These are phyloP conservation scores for Aurifilum marmelostoma DNA, from an alignment of 2,329 filamentous ascomycete genomes.

Conservation along the genomic window DNA sequence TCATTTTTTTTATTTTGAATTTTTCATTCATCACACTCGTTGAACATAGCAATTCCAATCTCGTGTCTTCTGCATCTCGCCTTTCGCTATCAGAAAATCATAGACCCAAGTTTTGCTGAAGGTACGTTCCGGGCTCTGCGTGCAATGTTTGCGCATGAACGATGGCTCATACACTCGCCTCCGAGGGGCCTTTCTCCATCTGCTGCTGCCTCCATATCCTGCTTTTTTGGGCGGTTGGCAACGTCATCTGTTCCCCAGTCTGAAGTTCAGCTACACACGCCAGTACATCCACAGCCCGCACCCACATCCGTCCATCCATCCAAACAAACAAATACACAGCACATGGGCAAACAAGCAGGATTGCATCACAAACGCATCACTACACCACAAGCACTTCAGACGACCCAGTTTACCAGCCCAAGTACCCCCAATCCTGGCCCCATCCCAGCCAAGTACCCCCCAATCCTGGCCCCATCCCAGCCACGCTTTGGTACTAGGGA, in stretches of 20 bases:
- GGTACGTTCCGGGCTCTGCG: constrained; percentile 16
- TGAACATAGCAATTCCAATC: constrained; percentile 18
- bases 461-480: constrained; percentile 14
- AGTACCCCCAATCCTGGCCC: neutral
- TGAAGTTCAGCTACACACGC: neutral
- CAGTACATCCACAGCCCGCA: neutral
- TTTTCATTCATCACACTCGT: constrained; percentile 29
- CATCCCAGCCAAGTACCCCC: constrained; percentile 1
- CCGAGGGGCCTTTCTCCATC: neutral
- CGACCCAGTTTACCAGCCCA: constrained; percentile 4
- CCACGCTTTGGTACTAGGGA: neutral
- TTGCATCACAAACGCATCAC: neutral
- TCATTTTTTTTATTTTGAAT: constrained; percentile 11
- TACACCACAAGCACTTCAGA: neutral
- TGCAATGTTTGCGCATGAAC: neutral
- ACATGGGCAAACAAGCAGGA: neutral
- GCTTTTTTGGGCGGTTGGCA: neutral
- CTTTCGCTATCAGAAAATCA: neutral
- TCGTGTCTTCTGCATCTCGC: constrained; percentile 1
- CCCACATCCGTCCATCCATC: neutral
- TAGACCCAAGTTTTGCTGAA: constrained; percentile 12
- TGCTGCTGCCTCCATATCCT: neutral
- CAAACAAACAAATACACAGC: neutral
- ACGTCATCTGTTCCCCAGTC: neutral
- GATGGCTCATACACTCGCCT: neutral